These are phyloP conservation scores for Yamadazyma blattariae DNA, from an alignment of 1,139 yeast genomes.

Conservation along the genomic window DNA sequence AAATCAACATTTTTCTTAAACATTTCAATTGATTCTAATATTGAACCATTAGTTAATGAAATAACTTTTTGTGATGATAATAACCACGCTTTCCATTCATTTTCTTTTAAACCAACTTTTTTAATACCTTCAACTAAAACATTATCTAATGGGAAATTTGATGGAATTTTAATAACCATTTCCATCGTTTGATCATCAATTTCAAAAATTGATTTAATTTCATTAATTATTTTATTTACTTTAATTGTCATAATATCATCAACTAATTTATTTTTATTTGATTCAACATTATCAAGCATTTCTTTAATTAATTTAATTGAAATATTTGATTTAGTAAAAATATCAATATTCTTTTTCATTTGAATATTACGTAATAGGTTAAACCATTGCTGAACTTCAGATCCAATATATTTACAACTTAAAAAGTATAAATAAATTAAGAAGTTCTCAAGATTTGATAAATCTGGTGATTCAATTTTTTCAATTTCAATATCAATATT, in stretches of 20 bases:
- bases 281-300: constrained; percentile 56
- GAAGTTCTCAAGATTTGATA: background rate
- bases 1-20: constrained; percentile 77
- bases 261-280: constrained; percentile 31
- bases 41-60: constrained; percentile 72
- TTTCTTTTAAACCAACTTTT: constrained; percentile 86
- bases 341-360: constrained; percentile 55
- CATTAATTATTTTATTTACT: constrained; percentile 61
- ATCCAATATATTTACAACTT: constrained; percentile 59
- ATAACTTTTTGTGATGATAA: constrained; percentile 83
- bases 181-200: constrained; percentile 91
- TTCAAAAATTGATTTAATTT: constrained; percentile 68
- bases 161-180: constrained; percentile 69
- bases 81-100: constrained; percentile 95
- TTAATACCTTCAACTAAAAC: constrained; percentile 75
- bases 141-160: constrained; percentile 69
- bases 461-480: constrained; percentile 1
- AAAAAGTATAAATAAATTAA: constrained; percentile 53
- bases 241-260: constrained; percentile 53
- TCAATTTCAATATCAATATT: constrained; percentile 3
- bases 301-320: constrained; percentile 63
- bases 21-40: constrained; percentile 76
- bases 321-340: constrained; percentile 56
- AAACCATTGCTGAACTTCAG: constrained; percentile 72
- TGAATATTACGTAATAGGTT: constrained; percentile 58